phyloP scores from a whole-genome alignment of 148 eudicot genomes.

The Chenopodium quinoa region DNA sequence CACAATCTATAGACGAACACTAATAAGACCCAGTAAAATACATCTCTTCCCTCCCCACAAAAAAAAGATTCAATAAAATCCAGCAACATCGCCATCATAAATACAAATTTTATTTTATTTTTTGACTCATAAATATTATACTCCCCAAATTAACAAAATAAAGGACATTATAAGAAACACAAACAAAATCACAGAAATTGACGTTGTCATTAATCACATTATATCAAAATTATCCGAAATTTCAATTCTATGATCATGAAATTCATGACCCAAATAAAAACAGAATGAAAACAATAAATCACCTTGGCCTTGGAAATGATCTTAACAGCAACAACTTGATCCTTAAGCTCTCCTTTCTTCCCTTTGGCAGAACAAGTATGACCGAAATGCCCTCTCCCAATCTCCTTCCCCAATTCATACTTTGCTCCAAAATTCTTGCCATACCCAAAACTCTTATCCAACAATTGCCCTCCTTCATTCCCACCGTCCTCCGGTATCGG shows the following conservation, averaged over 20 bases:
- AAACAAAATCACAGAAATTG: not conserved
- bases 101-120: not conserved
- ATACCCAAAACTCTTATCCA: slow-evolving; percentile 67
- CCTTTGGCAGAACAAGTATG: slow-evolving; percentile 62
- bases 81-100: slow-evolving; percentile 7
- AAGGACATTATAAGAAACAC: not conserved
- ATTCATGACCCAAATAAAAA: too few relatives aligned
- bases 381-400: slow-evolving; percentile 72
- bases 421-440: slow-evolving; percentile 53
- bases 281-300: not conserved
- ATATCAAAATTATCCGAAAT: not conserved
- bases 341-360: slow-evolving; percentile 48
- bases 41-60: not conserved
- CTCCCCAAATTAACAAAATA: not conserved
- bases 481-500: slow-evolving; percentile 50
- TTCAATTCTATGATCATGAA: not conserved
- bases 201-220: not conserved
- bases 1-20: not conserved
- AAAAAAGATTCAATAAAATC: not conserved
- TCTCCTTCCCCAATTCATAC: slow-evolving; percentile 63
- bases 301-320: slow-evolving; percentile 75
- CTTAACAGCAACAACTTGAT: slow-evolving; percentile 61
- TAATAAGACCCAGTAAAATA: not conserved
- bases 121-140: too few relatives aligned
- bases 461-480: slow-evolving; percentile 19